These are phyloP conservation scores for Colletotrichum musicola DNA, from an alignment of 2,329 filamentous ascomycete species.

Conservation along the genomic window DNA sequence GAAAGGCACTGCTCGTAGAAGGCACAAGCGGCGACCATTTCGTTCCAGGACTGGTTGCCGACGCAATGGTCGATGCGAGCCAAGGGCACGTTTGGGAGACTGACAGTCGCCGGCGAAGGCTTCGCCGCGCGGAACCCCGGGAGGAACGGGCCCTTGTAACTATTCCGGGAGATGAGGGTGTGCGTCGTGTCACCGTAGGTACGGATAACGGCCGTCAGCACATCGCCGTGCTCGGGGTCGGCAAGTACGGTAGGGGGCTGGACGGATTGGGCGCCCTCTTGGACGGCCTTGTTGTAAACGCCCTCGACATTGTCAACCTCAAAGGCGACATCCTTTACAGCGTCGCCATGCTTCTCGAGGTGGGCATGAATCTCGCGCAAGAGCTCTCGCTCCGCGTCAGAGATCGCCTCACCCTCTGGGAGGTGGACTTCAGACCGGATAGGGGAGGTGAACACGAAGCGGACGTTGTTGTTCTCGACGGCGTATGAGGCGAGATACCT, in stretches of 20 bases:
- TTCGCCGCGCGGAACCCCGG: slow-evolving; percentile 79
- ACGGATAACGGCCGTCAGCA: slow-evolving; percentile 83
- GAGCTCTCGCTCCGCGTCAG: slow-evolving; percentile 71
- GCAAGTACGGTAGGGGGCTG: slow-evolving; percentile 66
- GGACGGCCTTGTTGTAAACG: slow-evolving; percentile 81
- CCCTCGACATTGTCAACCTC: slow-evolving; percentile 90
- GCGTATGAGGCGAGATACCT: slow-evolving; percentile 87
- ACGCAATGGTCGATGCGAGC: slow-evolving; percentile 94
- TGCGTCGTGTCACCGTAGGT: slow-evolving; percentile 98
- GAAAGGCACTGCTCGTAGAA: slow-evolving; percentile 90
- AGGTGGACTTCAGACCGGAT: slow-evolving; percentile 72
- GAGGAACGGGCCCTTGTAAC: slow-evolving; percentile 82
- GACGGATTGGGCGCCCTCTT: slow-evolving; percentile 72
- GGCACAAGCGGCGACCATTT: slow-evolving; percentile 77
- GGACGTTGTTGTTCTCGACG: slow-evolving; percentile 79
- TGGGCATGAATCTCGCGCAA: slow-evolving; percentile 84
- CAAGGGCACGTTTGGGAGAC: slow-evolving; percentile 75
- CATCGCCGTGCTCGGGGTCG: slow-evolving; percentile 73
- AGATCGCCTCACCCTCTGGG: slow-evolving; percentile 71
- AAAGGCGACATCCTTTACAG: slow-evolving; percentile 94
- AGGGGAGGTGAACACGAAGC: slow-evolving; percentile 88
- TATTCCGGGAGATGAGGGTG: slow-evolving; percentile 81
- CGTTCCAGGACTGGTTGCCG: slow-evolving; percentile 95
- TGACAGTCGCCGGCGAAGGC: slow-evolving; percentile 51
- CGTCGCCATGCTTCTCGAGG: slow-evolving; percentile 89